phyloP scores from a whole-genome alignment of 1,284 basidiomycete genomes.

The Kalmanozyma brasiliensis region DNA sequence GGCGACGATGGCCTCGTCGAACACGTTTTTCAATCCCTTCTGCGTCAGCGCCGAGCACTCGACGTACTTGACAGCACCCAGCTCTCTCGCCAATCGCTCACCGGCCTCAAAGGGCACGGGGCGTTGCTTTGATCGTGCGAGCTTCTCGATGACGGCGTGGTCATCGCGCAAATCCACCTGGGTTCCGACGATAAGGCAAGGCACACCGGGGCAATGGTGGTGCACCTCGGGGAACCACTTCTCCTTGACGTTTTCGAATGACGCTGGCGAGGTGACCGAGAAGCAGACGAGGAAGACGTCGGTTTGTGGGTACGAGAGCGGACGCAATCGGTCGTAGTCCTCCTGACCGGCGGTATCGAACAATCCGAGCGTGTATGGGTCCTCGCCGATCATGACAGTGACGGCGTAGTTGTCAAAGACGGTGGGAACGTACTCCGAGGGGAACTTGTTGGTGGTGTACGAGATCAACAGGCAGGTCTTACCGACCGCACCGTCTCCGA shows the following conservation, averaged over 20 bases:
- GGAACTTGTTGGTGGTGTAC: constrained; percentile 90
- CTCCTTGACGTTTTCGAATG: constrained; percentile 99
- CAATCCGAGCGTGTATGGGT: constrained; percentile 96
- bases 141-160: constrained; percentile 89
- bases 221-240: constrained; percentile 99
- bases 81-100: constrained; percentile 90
- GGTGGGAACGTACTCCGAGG: constrained; percentile 90
- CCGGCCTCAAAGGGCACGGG: constrained; percentile 89
- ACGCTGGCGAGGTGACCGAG: constrained; percentile 96
- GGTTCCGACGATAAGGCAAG: constrained; percentile 97
- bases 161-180: constrained; percentile 98
- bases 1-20: constrained; percentile 99
- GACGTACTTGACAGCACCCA: constrained; percentile 98
- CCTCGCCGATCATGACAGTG: constrained; percentile 99
- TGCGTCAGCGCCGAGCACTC: constrained; percentile 99
- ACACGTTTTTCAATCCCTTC: constrained; percentile 99
- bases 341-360: constrained; percentile 99
- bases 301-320: constrained; percentile 98
- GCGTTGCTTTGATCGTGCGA: constrained; percentile 92
- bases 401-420: constrained; percentile 98
- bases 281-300: constrained; percentile 99
- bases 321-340: constrained; percentile 98
- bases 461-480: constrained; percentile 99
- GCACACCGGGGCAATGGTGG: constrained; percentile 99
- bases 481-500: constrained; percentile 99